Evolutionary conservation across 2,329 filamentous ascomycete species (phyloP), one percentile per base, ranked within the genome.

Genomic region (Verticillium zaregamsianum): DNA sequence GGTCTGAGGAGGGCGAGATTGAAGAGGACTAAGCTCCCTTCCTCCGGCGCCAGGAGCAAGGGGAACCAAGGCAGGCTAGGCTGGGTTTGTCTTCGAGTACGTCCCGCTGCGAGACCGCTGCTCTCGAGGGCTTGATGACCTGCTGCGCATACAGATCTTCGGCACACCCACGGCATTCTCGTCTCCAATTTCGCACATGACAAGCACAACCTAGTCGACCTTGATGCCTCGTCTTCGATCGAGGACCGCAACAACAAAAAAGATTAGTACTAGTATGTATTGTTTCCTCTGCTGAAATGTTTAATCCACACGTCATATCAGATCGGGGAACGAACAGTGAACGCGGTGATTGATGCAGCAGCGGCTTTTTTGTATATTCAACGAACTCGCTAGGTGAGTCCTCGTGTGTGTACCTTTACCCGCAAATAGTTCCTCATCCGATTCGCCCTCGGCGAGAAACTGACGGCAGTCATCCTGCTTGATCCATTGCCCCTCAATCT

Each of bases 1-100:
- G 95, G 59, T 97, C 93, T 71, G 95, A 99, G 78, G 95, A 99
- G 77, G 95, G 95, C 59, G 95, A 99, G 79, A 98, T 99, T 69
- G 95, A 97, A 76, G 93, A 98, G 80, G 85, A 87, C 68, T 86
- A 79, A 71, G 54, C 23, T 23, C n/a, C 20, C 45, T 25, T 4
- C 45, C 2, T n/a, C 45, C 45, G 5, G 20, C 45, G 11, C n/a
- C 20, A 12, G 45, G 12, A 49, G 20, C 45, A 9, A 25, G 45
- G n/a, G 45, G 20, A n/a, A 23, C 11, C 11, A 4, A 8, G 39
- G 14, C 17, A n/a, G n/a, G 20, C 17, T 11, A 49, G 20, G 12
- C 12, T 49, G 45, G 20, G 45, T 17, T 17, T 12, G 45, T 49
- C 37, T 28, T 58, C 57, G 45, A 54, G 58, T 59, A 59, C 45